Conservation (phyloP, 768 basidiomycete species). For the Polyporus arcularius region DNA sequence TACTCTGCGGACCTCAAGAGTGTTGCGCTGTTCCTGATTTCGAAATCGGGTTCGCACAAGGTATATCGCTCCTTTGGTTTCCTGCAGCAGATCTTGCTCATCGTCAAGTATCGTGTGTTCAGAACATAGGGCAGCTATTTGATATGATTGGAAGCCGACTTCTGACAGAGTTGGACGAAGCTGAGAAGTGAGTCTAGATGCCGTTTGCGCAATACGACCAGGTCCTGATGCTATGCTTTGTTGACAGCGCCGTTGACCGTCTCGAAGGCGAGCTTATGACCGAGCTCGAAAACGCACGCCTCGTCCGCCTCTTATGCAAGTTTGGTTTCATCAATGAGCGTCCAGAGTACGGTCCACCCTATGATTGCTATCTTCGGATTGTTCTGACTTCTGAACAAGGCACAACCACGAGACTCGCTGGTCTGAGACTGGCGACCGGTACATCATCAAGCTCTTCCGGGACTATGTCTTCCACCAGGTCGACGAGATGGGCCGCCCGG, state of each 20-base stretch:
- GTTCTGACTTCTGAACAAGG: not conserved
- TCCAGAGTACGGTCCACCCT: conserved; percentile 76
- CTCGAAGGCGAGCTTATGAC: conserved; percentile 82
- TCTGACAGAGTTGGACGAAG: conserved; percentile 80
- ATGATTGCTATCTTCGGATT: no score
- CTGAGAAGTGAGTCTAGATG: conserved; percentile 59
- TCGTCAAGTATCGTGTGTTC: not conserved
- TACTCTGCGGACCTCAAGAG: conserved; percentile 87
- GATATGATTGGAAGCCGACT: conserved; percentile 76
- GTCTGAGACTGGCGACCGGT: conserved; percentile 98
- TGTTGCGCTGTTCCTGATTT: conserved; percentile 72
- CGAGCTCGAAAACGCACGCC: conserved; percentile 91
- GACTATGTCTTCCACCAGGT: conserved; percentile 99
- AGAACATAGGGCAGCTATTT: conserved; percentile 80
- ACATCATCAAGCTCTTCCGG: conserved; percentile 96
- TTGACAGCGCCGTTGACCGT: conserved; percentile 69
- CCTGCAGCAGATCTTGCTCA: no score
- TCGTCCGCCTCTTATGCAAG: conserved; percentile 88
- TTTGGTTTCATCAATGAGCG: conserved; percentile 99
- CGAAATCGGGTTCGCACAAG: conserved; percentile 69
- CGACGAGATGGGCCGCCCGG: conserved; percentile 85
- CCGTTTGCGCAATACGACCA: not conserved
- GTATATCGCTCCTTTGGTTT: conserved; percentile 34
- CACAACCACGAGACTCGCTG: conserved; percentile 85
- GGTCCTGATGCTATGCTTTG: not conserved